A percentile compares a stretch with the other conserved stretches of the same genome.
Evolutionary conservation across 1,139 yeast species (phyloP).

Genomic region (Suhomyces ambrosiae): DNA sequence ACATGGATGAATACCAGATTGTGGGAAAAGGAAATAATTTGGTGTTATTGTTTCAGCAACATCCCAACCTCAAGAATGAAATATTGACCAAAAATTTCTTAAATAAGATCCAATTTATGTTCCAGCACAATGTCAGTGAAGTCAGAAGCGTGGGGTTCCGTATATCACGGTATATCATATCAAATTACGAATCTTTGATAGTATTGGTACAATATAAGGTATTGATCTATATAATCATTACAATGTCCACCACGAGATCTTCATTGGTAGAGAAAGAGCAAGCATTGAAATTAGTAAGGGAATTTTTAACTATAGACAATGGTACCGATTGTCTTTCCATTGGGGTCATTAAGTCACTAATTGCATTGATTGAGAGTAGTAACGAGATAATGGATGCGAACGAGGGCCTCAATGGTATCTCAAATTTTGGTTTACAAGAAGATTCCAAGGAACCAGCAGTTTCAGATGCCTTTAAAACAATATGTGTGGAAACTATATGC

Average conservation of each 20-base stretch:
- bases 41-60: conserved; percentile 54
- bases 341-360: conserved; percentile 71
- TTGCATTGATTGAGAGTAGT: conserved; percentile 55
- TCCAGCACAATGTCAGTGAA: conserved; percentile 59
- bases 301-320: conserved; percentile 56
- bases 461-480: conserved; percentile 40
- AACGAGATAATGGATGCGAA: conserved; percentile 11
- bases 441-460: conserved; percentile 6
- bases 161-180: conserved; percentile 64
- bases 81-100: conserved; percentile 64
- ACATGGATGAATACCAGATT: conserved; percentile 48
- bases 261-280: conserved; percentile 71
- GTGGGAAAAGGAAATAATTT: conserved; percentile 66
- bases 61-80: conserved; percentile 68
- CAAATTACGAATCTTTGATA: conserved; percentile 53
- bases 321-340: conserved; percentile 61
- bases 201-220: conserved; percentile 52
- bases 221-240: conserved; percentile 63
- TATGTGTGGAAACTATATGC: conserved; percentile 68
- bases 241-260: conserved; percentile 59
- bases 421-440: conserved; percentile 1
- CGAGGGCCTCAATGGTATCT: conserved; percentile 6
- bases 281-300: conserved; percentile 72
- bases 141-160: conserved; percentile 78
- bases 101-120: conserved; percentile 58